Conservation (phyloP, 306 rosid genomes). For the Macrotyloma uniflorum region DNA sequence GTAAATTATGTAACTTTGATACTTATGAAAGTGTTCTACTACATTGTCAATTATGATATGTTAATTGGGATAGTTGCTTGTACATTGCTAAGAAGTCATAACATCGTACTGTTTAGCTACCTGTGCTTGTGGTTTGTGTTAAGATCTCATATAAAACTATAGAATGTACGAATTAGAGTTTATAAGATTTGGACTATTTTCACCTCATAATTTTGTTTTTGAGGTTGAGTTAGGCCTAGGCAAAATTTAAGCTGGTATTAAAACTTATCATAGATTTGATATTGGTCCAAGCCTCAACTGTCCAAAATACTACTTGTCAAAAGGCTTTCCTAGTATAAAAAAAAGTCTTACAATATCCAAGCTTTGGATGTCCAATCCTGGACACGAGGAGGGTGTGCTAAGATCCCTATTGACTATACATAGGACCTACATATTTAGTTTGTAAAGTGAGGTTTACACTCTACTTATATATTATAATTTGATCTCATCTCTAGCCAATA, state of each 20-base stretch:
- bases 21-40: background rate
- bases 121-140: background rate
- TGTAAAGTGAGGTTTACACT: no score
- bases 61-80: constrained; percentile 18
- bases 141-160: background rate
- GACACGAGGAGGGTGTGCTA: background rate
- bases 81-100: background rate
- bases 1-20: background rate
- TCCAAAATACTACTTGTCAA: background rate
- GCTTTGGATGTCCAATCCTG: background rate
- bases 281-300: background rate
- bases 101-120: background rate
- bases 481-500: no score
- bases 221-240: background rate
- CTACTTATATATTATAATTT: no score
- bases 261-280: background rate
- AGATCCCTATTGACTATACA: background rate
- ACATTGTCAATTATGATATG: constrained; percentile 2
- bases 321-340: background rate
- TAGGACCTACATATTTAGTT: no score
- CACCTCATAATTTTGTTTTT: background rate
- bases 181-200: background rate
- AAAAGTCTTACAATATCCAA: background rate
- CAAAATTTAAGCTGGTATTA: background rate
- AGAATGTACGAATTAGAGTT: background rate